These are phyloP conservation scores for Globisporangium cystogenes DNA, from an alignment of 352 stramenopile species.

Conservation along the genomic window DNA sequence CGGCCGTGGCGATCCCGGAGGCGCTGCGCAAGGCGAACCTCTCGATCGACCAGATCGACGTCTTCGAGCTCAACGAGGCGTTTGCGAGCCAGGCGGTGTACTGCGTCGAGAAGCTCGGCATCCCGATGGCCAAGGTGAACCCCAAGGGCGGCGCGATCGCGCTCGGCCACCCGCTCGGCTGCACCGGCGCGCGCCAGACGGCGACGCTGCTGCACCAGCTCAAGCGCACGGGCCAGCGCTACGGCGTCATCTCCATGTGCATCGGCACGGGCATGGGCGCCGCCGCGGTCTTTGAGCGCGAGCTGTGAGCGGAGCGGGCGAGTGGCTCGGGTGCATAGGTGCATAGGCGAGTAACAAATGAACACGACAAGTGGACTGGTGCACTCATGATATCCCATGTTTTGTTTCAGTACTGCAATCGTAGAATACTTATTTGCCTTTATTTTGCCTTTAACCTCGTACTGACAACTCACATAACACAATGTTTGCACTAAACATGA, in stretches of 20 bases:
- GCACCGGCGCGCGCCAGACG: conserved; percentile 86
- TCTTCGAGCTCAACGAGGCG: conserved; percentile 92
- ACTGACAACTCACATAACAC: too few species aligned
- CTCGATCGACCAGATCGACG: conserved; percentile 75
- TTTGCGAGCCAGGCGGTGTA: conserved; percentile 88
- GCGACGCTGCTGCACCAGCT: conserved; percentile 91
- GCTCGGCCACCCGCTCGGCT: conserved; percentile 87
- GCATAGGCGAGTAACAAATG: too few species aligned
- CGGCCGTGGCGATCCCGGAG: conserved; percentile 75
- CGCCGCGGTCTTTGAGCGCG: conserved; percentile 89
- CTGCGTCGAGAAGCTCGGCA: conserved; percentile 72
- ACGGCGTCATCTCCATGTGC: conserved; percentile 94
- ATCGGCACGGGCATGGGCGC: conserved; percentile 94
- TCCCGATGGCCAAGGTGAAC: conserved; percentile 85
- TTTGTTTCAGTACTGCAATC: too few species aligned
- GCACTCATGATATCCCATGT: too few species aligned
- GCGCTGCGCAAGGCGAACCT: conserved; percentile 65
- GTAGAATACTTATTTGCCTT: too few species aligned
- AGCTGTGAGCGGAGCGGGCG: conserved; percentile 17
- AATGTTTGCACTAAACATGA: too few species aligned
- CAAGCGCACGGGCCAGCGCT: conserved; percentile 77
- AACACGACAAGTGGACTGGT: too few species aligned
- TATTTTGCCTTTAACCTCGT: too few species aligned
- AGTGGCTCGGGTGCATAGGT: not conserved
- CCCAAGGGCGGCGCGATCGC: conserved; percentile 88